phyloP scores from a whole-genome alignment of 2,329 filamentous ascomycete genomes.

The Penicillium sp. region DNA sequence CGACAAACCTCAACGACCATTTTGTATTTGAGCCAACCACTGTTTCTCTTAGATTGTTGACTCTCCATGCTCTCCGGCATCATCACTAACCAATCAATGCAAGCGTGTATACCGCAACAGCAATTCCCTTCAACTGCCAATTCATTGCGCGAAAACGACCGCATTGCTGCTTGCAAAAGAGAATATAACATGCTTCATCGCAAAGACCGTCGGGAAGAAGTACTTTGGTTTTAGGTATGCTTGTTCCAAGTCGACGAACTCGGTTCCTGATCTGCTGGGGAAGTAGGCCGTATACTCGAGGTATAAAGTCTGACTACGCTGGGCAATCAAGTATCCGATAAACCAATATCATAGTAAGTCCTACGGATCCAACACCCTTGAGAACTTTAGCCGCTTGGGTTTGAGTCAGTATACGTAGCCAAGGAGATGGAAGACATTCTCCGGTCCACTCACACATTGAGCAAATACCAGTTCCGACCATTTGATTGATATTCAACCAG shows the following conservation, averaged over 20 bases:
- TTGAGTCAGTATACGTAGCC: not conserved
- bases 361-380: slow-evolving; percentile 65
- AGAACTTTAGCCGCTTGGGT: slow-evolving; percentile 63
- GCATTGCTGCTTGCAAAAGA: slow-evolving; percentile 72
- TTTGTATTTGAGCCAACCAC: slow-evolving; percentile 62
- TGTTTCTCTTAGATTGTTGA: slow-evolving; percentile 14
- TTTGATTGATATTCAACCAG: slow-evolving; percentile 66
- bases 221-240: slow-evolving; percentile 68
- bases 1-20: slow-evolving; percentile 62
- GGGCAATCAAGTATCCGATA: slow-evolving; percentile 65
- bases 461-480: slow-evolving; percentile 69
- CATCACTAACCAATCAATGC: slow-evolving; percentile 59
- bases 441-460: slow-evolving; percentile 62
- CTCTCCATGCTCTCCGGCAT: not conserved
- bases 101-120: slow-evolving; percentile 67
- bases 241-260: slow-evolving; percentile 73
- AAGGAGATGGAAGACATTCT: not conserved
- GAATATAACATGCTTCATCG: slow-evolving; percentile 66
- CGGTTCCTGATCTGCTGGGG: slow-evolving; percentile 68
- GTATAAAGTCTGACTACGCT: slow-evolving; percentile 63
- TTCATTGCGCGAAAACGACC: slow-evolving; percentile 64
- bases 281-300: slow-evolving; percentile 70
- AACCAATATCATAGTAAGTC: slow-evolving; percentile 69
- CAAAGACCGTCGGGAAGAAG: slow-evolving; percentile 69
- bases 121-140: slow-evolving; percentile 73